phyloP scores from a whole-genome alignment of 2,329 filamentous ascomycete species.

The Aspergillus novoparasiticus region DNA sequence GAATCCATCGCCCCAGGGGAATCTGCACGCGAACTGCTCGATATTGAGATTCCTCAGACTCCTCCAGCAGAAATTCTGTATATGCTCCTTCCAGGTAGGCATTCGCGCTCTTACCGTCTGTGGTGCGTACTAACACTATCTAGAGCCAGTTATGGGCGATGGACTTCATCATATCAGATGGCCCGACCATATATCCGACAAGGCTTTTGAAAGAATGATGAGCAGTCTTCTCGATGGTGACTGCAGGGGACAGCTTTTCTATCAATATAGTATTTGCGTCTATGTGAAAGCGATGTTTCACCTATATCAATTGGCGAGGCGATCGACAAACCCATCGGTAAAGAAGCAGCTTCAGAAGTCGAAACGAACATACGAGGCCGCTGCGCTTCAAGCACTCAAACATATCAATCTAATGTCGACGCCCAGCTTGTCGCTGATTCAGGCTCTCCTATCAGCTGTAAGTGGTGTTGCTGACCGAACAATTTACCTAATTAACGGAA shows the following conservation, averaged over 20 bases:
- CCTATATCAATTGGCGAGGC: constrained; percentile 19
- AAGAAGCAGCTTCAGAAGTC: constrained; percentile 22
- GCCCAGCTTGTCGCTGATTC: constrained; percentile 24
- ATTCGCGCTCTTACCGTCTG: not conserved
- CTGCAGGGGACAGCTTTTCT: constrained; percentile 16
- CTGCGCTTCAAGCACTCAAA: constrained; percentile 18
- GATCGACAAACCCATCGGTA: constrained; percentile 16
- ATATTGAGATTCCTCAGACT: constrained; percentile 5
- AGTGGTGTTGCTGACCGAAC: constrained; percentile 3
- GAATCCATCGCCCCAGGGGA: not conserved
- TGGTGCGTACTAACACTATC: not conserved
- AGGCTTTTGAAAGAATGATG: constrained; percentile 24
- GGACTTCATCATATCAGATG: constrained; percentile 16
- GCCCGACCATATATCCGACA: constrained; percentile 31
- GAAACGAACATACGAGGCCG: constrained; percentile 22
- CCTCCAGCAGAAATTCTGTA: constrained; percentile 27
- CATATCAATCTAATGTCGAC: constrained; percentile 21
- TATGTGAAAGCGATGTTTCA: constrained; percentile 27
- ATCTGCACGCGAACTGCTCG: constrained; percentile 8
- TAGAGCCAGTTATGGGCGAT: constrained; percentile 2
- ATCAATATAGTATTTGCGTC: constrained; percentile 29
- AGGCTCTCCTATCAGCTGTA: constrained; percentile 29
- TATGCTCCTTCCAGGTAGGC: constrained; percentile 26
- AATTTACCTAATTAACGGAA: not conserved
- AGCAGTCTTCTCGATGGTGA: constrained; percentile 16